Evolutionary conservation across 345 rosid species (phyloP).

Genomic region (Gossypium sturtianum): DNA sequence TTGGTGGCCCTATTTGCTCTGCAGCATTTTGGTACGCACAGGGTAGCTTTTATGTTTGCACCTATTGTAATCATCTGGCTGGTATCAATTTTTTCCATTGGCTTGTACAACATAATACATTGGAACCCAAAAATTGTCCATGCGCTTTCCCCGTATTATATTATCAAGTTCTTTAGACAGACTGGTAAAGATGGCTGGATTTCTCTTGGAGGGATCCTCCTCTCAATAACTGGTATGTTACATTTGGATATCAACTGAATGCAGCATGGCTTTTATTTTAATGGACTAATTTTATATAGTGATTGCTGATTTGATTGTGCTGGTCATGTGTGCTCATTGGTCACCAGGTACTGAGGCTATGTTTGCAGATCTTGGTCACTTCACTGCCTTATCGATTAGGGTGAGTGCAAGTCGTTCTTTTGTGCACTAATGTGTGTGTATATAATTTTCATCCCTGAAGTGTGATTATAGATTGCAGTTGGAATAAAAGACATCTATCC

Average conservation of each 20-base stretch:
- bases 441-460: not conserved
- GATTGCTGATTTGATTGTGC: too few relatives aligned
- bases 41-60: too few relatives aligned
- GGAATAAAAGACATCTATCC: not conserved
- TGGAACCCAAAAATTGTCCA: too few relatives aligned
- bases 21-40: too few relatives aligned
- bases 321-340: not conserved
- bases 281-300: not conserved
- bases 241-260: not conserved
- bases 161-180: not conserved
- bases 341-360: not conserved
- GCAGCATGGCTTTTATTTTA: not conserved
- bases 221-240: not conserved
- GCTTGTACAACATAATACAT: too few relatives aligned
- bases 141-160: too few relatives aligned
- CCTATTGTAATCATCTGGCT: too few relatives aligned
- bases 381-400: not conserved
- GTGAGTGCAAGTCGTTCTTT: not conserved
- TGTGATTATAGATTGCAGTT: not conserved
- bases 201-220: not conserved
- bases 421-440: not conserved
- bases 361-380: not conserved
- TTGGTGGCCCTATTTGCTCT: too few relatives aligned
- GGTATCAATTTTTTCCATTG: too few relatives aligned
- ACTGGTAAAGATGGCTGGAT: not conserved